Percentiles rank a stretch among this genome's conserved stretches.
Evolutionary conservation across 2,329 filamentous ascomycete genomes (phyloP).

Genomic region (Cytospora schulzeri): DNA sequence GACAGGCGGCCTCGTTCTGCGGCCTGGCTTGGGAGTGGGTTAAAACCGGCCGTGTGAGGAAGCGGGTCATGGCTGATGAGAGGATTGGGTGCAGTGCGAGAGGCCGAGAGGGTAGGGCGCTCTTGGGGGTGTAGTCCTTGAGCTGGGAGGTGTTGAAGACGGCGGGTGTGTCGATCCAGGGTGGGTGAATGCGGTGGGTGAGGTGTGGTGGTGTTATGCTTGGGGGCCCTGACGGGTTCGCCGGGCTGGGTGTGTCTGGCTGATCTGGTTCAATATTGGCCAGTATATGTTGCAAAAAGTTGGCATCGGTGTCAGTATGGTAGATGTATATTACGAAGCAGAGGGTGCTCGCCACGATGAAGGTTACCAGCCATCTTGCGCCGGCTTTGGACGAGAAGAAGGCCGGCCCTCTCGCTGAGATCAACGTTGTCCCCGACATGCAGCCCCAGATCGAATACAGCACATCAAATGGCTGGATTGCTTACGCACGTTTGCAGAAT

Average conservation of each 20-base stretch:
- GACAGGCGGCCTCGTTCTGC: conserved; percentile 25
- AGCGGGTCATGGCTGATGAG: conserved; percentile 10
- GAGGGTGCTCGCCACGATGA: conserved; percentile 10
- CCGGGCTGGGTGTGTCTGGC: background rate
- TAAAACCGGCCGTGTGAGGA: conserved; percentile 23
- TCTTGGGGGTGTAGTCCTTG: background rate
- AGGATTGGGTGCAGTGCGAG: conserved; percentile 11
- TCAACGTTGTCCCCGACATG: background rate
- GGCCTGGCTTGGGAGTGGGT: conserved; percentile 18
- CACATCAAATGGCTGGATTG: background rate
- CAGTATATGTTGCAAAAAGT: background rate
- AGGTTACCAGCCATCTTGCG: conserved; percentile 9
- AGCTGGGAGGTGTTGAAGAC: conserved; percentile 5
- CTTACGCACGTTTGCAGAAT: background rate
- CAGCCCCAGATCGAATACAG: background rate
- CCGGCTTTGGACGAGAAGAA: background rate
- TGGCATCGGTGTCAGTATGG: background rate
- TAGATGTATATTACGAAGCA: conserved; percentile 7
- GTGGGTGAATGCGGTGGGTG: background rate
- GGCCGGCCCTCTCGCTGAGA: background rate
- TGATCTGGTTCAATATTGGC: background rate
- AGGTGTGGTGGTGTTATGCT: background rate
- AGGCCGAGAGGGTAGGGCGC: conserved; percentile 6
- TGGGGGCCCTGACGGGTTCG: background rate
- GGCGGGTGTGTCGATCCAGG: conserved; percentile 23